Conservation (phyloP, 1,284 basidiomycete genomes). For the Xerocomus cyaneibrunnescens region DNA sequence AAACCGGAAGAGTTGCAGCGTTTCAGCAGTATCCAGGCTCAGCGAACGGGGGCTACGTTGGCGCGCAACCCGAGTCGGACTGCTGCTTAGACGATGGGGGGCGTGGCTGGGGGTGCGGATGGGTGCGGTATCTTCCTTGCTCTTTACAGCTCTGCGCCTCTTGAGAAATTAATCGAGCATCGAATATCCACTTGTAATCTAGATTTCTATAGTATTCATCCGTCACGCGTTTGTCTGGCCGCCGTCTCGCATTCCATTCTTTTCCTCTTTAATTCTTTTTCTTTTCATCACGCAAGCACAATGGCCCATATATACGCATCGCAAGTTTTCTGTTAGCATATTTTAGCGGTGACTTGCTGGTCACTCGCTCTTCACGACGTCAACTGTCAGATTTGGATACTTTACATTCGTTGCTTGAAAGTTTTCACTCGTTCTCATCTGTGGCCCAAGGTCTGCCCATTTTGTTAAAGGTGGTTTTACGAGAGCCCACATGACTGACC, state of each 20-base stretch:
- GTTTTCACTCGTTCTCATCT: no score
- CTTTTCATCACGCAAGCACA: conserved; percentile 11
- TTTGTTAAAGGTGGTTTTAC: not conserved
- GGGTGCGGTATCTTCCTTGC: conserved; percentile 25
- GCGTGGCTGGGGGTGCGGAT: conserved; percentile 13
- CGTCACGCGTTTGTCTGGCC: conserved; percentile 17
- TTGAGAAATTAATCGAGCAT: conserved; percentile 28
- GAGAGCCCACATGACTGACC: conserved; percentile 1
- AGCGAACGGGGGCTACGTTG: conserved; percentile 70
- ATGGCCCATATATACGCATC: conserved; percentile 20
- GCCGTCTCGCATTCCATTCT: conserved; percentile 18
- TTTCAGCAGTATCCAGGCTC: conserved; percentile 83
- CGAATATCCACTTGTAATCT: conserved; percentile 38
- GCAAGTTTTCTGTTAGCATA: conserved; percentile 13
- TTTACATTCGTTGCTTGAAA: conserved; percentile 9
- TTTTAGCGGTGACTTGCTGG: conserved; percentile 3
- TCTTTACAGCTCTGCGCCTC: conserved; percentile 16
- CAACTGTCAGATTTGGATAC: conserved; percentile 5
- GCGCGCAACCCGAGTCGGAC: conserved; percentile 75
- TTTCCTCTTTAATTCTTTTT: conserved; percentile 16
- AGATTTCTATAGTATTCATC: conserved; percentile 34
- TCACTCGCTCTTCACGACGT: conserved; percentile 6
- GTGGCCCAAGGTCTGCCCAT: no score
- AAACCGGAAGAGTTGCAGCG: conserved; percentile 82
- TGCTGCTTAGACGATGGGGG: conserved; percentile 34